These are phyloP conservation scores for Graphium sp. DNA, from an alignment of 2,329 filamentous ascomycete species.

Conservation along the genomic window DNA sequence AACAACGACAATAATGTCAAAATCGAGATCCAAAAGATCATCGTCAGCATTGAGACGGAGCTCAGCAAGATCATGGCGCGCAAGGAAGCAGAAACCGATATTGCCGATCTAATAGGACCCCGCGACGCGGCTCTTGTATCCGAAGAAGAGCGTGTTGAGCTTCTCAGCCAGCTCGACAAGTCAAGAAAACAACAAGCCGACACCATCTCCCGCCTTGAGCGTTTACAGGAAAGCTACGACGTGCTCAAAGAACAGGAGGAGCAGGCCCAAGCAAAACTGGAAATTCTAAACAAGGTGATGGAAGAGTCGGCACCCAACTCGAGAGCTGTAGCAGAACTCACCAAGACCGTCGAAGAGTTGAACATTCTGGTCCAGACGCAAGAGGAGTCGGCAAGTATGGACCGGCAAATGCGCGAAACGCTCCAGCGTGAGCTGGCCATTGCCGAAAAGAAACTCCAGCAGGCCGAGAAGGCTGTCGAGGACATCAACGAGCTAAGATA, in stretches of 20 bases:
- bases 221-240: slow-evolving; percentile 45
- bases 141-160: slow-evolving; percentile 35
- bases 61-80: slow-evolving; percentile 11
- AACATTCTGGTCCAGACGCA: slow-evolving; percentile 56
- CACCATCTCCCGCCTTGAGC: slow-evolving; percentile 40
- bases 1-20: slow-evolving; percentile 20
- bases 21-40: slow-evolving; percentile 26
- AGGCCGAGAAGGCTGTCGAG: slow-evolving; percentile 36
- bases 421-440: slow-evolving; percentile 29
- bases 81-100: slow-evolving; percentile 19
- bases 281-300: slow-evolving; percentile 29
- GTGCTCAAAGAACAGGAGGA: slow-evolving; percentile 47
- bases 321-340: slow-evolving; percentile 33
- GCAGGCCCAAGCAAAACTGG: slow-evolving; percentile 35
- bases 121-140: slow-evolving; percentile 37
- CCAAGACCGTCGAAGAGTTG: slow-evolving; percentile 44
- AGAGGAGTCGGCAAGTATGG: slow-evolving; percentile 46
- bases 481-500: slow-evolving; percentile 42
- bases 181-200: slow-evolving; percentile 40
- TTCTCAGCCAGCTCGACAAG: slow-evolving; percentile 31
- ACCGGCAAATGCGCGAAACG: slow-evolving; percentile 24
- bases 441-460: slow-evolving; percentile 26
- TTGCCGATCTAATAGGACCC: slow-evolving; percentile 21
- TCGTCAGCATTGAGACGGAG: slow-evolving; percentile 20
- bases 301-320: slow-evolving; percentile 33